Percentiles rank a stretch among this genome's conserved stretches.
These are phyloP conservation scores for Apiospora koreana DNA, from an alignment of 2,329 filamentous ascomycete species.

Conservation along the genomic window DNA sequence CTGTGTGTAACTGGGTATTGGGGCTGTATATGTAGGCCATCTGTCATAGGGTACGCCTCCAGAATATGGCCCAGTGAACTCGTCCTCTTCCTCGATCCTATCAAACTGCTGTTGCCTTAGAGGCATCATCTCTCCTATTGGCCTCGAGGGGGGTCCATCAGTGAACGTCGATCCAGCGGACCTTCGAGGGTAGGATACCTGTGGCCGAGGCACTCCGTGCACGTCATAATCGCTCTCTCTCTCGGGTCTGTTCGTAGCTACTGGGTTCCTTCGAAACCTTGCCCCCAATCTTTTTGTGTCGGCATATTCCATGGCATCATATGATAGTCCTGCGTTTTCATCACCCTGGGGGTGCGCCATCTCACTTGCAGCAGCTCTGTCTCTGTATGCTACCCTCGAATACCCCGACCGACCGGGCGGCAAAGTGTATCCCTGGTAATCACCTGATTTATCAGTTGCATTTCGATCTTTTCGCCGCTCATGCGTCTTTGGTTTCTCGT, in stretches of 20 bases:
- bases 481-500: background rate
- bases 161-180: background rate
- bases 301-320: background rate
- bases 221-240: background rate
- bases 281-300: background rate
- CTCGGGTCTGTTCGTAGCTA: background rate
- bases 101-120: background rate
- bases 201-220: background rate
- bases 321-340: background rate
- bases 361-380: background rate
- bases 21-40: background rate
- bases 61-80: background rate
- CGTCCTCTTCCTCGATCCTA: background rate
- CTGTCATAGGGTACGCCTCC: background rate
- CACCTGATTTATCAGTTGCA: background rate
- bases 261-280: background rate
- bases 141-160: background rate
- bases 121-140: background rate
- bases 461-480: background rate
- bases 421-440: background rate
- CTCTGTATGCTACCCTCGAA: background rate
- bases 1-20: background rate
- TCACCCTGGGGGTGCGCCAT: background rate
- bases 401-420: too few relatives aligned
- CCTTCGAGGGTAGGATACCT: background rate